Evolutionary conservation across 2,329 filamentous ascomycete genomes (phyloP).

Genomic region (Cladophialophora psammophila): DNA sequence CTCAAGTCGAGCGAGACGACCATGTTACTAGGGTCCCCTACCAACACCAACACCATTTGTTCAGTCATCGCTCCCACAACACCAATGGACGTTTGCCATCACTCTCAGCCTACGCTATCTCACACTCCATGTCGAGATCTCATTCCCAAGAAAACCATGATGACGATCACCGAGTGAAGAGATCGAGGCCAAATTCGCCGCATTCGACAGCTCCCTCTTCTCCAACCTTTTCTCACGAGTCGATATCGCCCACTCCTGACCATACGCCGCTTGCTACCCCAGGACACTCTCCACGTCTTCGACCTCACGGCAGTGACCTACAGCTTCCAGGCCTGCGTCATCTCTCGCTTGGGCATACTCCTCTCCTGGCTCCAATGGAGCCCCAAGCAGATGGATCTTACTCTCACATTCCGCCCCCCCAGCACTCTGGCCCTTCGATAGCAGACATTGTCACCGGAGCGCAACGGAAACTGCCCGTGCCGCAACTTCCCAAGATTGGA

Average conservation of each 20-base stretch:
- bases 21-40: constrained; percentile 52
- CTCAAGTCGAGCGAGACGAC: constrained; percentile 70
- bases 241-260: constrained; percentile 91
- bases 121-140: constrained; percentile 86
- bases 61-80: constrained; percentile 54
- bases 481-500: constrained; percentile 84
- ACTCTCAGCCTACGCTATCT: constrained; percentile 76
- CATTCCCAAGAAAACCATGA: constrained; percentile 67
- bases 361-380: constrained; percentile 75
- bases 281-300: constrained; percentile 89
- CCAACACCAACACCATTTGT: constrained; percentile 56
- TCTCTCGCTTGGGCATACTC: constrained; percentile 70
- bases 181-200: constrained; percentile 90
- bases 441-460: constrained; percentile 94
- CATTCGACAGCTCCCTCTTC: constrained; percentile 96
- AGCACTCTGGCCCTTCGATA: constrained; percentile 76
- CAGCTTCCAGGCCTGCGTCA: constrained; percentile 88
- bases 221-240: constrained; percentile 95
- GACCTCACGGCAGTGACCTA: constrained; percentile 75
- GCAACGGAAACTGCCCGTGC: constrained; percentile 88
- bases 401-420: constrained; percentile 59
- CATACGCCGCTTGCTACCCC: constrained; percentile 98
- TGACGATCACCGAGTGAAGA: constrained; percentile 80
- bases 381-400: constrained; percentile 67
- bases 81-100: constrained; percentile 72